Percentiles rank a stretch among this genome's conserved stretches.
phyloP scores from a whole-genome alignment of 2,329 filamentous ascomycete genomes.

The Alternaria sp. region DNA sequence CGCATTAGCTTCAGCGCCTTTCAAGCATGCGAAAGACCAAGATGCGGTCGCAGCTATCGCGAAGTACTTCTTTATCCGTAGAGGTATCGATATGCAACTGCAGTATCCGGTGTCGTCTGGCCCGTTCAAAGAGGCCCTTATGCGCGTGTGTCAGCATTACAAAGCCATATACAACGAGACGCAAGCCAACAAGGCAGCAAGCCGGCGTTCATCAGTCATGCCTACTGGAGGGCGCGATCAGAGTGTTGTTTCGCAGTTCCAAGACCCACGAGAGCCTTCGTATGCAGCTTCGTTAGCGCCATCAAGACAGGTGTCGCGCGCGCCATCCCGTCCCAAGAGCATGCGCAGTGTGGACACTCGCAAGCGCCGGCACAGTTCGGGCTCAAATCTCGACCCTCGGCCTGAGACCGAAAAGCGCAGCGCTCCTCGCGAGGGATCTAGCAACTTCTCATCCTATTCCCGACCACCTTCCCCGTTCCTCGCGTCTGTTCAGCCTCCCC shows the following conservation, averaged over 20 bases:
- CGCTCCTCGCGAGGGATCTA: neutral
- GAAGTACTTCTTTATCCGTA: conserved; percentile 5
- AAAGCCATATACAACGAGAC: neutral
- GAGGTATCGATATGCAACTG: neutral
- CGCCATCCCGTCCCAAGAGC: neutral
- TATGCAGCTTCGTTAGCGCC: neutral
- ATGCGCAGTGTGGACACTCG: neutral
- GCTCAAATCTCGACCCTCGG: neutral
- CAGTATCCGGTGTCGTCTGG: neutral
- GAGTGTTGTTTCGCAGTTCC: neutral
- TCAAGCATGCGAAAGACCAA: neutral
- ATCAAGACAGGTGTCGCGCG: neutral
- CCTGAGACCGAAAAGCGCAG: neutral
- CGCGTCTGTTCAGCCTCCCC: neutral
- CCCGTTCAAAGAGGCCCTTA: neutral
- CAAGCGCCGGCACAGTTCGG: neutral
- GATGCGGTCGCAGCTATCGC: neutral
- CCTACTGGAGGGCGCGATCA: neutral
- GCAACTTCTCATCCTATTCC: neutral
- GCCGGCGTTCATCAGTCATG: neutral
- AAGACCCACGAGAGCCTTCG: neutral
- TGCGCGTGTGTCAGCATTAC: neutral
- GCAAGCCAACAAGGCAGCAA: neutral
- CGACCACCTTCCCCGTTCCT: neutral
- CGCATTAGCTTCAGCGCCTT: neutral